phyloP scores from a whole-genome alignment of 2,329 filamentous ascomycete genomes.

The Ceratocystis cacaofunesta region DNA sequence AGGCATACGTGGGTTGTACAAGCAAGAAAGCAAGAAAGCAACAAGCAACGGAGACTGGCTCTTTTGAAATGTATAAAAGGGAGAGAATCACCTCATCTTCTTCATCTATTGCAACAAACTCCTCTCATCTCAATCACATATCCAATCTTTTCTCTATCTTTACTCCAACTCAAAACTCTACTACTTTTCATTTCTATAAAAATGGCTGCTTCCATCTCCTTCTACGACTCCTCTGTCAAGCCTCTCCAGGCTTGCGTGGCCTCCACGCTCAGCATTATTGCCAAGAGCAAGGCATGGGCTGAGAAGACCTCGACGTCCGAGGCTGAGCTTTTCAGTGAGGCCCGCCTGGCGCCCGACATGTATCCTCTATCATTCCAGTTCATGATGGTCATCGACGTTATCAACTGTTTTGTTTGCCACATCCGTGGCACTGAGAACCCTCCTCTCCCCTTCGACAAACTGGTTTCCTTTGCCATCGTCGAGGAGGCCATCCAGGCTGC shows the following conservation, averaged over 20 bases:
- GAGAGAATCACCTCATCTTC: not conserved
- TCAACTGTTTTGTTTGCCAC: not conserved
- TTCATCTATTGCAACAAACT: not conserved
- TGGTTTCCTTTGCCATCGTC: slow-evolving; percentile 3
- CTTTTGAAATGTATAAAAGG: not conserved
- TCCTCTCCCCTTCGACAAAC: not conserved
- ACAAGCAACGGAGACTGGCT: not conserved
- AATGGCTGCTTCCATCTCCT: slow-evolving; percentile 12
- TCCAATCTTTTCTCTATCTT: not conserved
- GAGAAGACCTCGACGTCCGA: not conserved
- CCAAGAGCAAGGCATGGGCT: slow-evolving; percentile 7
- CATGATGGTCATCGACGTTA: slow-evolving; percentile 1
- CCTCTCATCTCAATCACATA: not conserved
- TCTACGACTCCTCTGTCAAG: slow-evolving; percentile 9
- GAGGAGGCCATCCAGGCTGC: slow-evolving; percentile 3
- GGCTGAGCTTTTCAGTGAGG: slow-evolving; percentile 11
- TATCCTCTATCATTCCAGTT: slow-evolving; percentile 25
- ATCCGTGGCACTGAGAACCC: slow-evolving; percentile 3
- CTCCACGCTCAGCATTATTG: slow-evolving; percentile 5
- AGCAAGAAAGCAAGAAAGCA: not conserved
- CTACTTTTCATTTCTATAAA: not conserved
- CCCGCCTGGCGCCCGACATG: slow-evolving; percentile 25
- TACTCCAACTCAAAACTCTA: not conserved
- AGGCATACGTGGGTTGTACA: not conserved
- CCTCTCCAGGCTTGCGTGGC: not conserved